Percentiles rank a stretch among this genome's conserved stretches.
These are phyloP conservation scores for Podospora sp. DNA, from an alignment of 495 filamentous ascomycete species.

Conservation along the genomic window DNA sequence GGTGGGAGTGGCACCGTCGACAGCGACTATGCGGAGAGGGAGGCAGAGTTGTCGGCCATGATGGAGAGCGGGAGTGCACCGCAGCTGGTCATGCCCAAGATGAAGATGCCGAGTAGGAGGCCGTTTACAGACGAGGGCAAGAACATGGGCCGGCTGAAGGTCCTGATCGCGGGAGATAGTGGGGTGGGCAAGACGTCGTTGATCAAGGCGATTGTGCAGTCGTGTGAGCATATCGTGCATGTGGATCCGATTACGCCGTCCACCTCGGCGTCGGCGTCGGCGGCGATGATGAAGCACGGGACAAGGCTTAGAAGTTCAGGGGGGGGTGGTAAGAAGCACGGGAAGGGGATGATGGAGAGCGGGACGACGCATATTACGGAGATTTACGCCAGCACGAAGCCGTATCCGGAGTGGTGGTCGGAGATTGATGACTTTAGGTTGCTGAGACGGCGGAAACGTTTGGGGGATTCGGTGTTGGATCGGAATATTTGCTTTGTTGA, in stretches of 20 bases:
- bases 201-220: conserved; percentile 90
- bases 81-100: conserved; percentile 96
- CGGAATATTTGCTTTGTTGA: conserved; percentile 96
- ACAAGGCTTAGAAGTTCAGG: conserved; percentile 8
- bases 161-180: conserved; percentile 81
- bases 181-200: conserved; percentile 88
- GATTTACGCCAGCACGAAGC: conserved; percentile 87
- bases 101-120: conserved; percentile 89
- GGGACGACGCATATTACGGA: conserved; percentile 66
- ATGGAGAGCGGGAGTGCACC: conserved; percentile 63
- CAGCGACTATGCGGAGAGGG: conserved; percentile 29
- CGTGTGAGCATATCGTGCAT: conserved; percentile 96
- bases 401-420: conserved; percentile 96
- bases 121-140: conserved; percentile 90
- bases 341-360: conserved; percentile 17
- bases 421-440: conserved; percentile 75
- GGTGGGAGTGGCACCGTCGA: conserved; percentile 6
- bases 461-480: conserved; percentile 81
- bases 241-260: conserved; percentile 73
- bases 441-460: conserved; percentile 73
- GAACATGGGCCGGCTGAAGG: conserved; percentile 80
- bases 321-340: not conserved
- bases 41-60: conserved; percentile 37
- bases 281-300: conserved; percentile 26
- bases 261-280: conserved; percentile 22